phyloP scores from a whole-genome alignment of 2,329 filamentous ascomycete genomes.

The Colletotrichum sp. region DNA sequence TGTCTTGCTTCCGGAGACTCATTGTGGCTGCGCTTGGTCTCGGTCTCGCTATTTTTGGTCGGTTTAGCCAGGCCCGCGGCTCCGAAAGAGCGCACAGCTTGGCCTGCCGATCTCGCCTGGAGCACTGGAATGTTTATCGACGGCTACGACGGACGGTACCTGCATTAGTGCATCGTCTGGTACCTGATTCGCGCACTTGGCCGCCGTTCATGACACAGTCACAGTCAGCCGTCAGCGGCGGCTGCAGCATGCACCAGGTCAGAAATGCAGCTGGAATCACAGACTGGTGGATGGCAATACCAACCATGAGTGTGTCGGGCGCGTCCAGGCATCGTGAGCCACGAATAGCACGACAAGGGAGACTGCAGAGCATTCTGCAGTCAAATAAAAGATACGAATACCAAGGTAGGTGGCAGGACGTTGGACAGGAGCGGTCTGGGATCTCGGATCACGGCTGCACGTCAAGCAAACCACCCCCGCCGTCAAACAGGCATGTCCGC shows the following conservation, averaged over 20 bases:
- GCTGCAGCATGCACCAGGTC: neutral
- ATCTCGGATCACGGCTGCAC: slow-evolving; percentile 10
- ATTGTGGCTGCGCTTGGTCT: neutral
- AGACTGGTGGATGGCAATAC: neutral
- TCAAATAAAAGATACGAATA: slow-evolving; percentile 9
- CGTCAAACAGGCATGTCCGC: neutral
- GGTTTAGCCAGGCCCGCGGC: neutral
- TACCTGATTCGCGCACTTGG: neutral
- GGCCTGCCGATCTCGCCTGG: neutral
- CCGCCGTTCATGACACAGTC: neutral
- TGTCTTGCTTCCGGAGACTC: neutral
- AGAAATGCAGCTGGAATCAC: slow-evolving; percentile 1
- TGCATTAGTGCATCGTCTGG: slow-evolving; percentile 12
- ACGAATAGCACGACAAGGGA: neutral
- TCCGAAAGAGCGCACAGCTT: neutral
- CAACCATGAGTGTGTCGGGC: neutral
- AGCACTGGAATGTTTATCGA: neutral
- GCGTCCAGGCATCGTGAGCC: neutral
- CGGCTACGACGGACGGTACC: slow-evolving; percentile 2
- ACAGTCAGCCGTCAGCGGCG: slow-evolving; percentile 10
- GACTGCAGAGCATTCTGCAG: neutral
- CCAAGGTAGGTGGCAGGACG: neutral
- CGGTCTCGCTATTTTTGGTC: slow-evolving; percentile 12
- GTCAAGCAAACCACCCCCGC: neutral
- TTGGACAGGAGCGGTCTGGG: slow-evolving; percentile 6